A percentile compares a stretch with the other conserved stretches of the same genome.
These are phyloP conservation scores for Talinum fruticosum DNA, from an alignment of 148 eudicot genomes.

Conservation along the genomic window DNA sequence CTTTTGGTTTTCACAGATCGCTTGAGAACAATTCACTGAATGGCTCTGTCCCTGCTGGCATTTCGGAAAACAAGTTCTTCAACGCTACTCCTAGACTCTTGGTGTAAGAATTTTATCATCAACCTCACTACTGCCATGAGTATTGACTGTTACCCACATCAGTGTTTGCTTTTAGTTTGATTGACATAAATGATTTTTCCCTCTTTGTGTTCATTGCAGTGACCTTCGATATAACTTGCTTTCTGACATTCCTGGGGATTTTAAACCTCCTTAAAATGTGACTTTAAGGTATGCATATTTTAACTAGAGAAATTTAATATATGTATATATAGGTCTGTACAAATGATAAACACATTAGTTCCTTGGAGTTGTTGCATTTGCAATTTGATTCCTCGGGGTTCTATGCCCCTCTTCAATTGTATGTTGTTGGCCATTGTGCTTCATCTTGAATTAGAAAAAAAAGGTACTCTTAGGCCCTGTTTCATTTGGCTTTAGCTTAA, in stretches of 20 bases:
- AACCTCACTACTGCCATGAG: background rate
- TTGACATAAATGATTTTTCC: conserved; percentile 5
- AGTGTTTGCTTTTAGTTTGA: conserved; percentile 9
- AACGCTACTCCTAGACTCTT: conserved; percentile 44
- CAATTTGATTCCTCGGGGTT: background rate
- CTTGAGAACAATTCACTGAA: conserved; percentile 55
- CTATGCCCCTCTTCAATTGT: background rate
- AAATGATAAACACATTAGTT: background rate
- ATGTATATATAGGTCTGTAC: background rate
- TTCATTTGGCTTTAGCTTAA: too few relatives aligned
- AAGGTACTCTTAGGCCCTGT: too few relatives aligned
- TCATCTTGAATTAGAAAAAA: too few relatives aligned
- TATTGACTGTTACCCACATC: background rate
- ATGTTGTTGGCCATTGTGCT: background rate
- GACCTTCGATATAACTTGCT: conserved; percentile 71
- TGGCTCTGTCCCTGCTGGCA: conserved; percentile 62
- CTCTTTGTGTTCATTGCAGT: conserved; percentile 47
- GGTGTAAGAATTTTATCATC: conserved; percentile 47
- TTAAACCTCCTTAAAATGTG: conserved; percentile 60
- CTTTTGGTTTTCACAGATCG: conserved; percentile 40
- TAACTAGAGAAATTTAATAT: background rate
- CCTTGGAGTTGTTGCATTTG: background rate
- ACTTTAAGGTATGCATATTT: conserved; percentile 50
- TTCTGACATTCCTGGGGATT: conserved; percentile 47
- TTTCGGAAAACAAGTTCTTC: conserved; percentile 59